A percentile compares a stretch with the other conserved stretches of the same genome.
phyloP scores from a whole-genome alignment of 2,329 filamentous ascomycete genomes.

The Talaromyces albobiverticillius region DNA sequence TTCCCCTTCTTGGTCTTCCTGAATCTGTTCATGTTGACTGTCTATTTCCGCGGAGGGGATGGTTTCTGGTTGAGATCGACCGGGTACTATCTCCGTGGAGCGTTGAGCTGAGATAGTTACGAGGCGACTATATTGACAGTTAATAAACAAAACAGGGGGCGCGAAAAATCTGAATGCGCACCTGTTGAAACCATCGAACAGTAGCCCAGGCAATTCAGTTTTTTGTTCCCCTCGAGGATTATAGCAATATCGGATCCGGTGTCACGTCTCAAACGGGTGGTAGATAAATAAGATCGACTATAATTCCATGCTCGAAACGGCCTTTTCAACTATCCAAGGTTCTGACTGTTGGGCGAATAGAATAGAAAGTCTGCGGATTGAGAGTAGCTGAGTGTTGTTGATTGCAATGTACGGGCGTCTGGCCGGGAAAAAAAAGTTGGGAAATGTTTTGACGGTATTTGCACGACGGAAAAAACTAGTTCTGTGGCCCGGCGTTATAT shows the following conservation, averaged over 20 bases:
- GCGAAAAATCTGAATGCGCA: too few relatives aligned
- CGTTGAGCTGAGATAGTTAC: not conserved
- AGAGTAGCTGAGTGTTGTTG: too few relatives aligned
- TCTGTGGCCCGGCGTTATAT: too few relatives aligned
- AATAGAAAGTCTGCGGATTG: too few relatives aligned
- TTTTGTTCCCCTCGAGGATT: too few relatives aligned
- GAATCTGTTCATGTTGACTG: constrained; percentile 38
- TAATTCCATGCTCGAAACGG: not conserved
- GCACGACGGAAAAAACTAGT: too few relatives aligned
- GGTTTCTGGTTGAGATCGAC: not conserved
- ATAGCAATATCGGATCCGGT: too few relatives aligned
- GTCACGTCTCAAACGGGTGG: too few relatives aligned
- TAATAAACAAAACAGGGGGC: not conserved
- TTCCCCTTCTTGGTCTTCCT: constrained; percentile 39
- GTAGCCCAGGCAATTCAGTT: not conserved
- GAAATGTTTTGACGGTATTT: too few relatives aligned
- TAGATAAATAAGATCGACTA: not conserved
- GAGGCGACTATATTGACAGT: not conserved
- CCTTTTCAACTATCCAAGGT: not conserved
- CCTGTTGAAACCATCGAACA: not conserved
- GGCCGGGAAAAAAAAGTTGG: too few relatives aligned
- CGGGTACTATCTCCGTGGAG: not conserved
- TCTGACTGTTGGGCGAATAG: not conserved
- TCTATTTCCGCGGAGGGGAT: not conserved
- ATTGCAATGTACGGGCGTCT: not conserved